These are phyloP conservation scores for Kitagawia praeruptora DNA, from an alignment of 129 eudicot species.

Conservation along the genomic window DNA sequence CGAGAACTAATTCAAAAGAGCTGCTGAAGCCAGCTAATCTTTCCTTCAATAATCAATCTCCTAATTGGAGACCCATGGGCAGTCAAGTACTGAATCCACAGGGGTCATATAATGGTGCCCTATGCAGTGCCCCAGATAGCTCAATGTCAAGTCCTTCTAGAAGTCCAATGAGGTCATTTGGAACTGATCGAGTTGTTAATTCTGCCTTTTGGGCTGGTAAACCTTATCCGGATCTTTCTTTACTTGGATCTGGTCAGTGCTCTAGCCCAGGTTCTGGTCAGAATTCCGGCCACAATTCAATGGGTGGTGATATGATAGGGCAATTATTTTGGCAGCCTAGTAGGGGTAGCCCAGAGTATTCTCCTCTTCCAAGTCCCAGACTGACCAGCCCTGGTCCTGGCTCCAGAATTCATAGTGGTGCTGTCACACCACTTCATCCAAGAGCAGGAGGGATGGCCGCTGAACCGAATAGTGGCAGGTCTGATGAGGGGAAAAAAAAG, in stretches of 20 bases:
- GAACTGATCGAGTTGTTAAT: constrained; percentile 55
- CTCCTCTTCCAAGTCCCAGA: constrained; percentile 90
- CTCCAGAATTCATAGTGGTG: constrained; percentile 96
- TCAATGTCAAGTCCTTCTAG: constrained; percentile 97
- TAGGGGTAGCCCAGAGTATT: constrained; percentile 95
- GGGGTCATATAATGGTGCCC: constrained; percentile 55
- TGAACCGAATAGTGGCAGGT: constrained; percentile 47
- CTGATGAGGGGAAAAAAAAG: constrained; percentile 74
- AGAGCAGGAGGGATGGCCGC: constrained; percentile 60
- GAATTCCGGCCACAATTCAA: constrained; percentile 93
- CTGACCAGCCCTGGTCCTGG: constrained; percentile 96
- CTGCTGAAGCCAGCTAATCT: constrained; percentile 45
- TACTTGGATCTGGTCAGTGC: constrained; percentile 90
- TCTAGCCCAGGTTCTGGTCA: constrained; percentile 98
- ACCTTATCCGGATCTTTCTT: constrained; percentile 62
- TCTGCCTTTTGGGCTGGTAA: constrained; percentile 57
- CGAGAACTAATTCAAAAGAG: constrained; percentile 32
- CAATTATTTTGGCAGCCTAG: constrained; percentile 96
- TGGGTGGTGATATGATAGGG: constrained; percentile 95
- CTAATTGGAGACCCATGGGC: constrained; percentile 54
- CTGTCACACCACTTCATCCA: constrained; percentile 94
- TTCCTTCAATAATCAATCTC: constrained; percentile 43
- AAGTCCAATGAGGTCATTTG: constrained; percentile 72
- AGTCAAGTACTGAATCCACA: constrained; percentile 65
- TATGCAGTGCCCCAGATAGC: constrained; percentile 91